These are phyloP conservation scores for Carex scoparia DNA, from an alignment of 176 grass and related monocot species.

Conservation along the genomic window DNA sequence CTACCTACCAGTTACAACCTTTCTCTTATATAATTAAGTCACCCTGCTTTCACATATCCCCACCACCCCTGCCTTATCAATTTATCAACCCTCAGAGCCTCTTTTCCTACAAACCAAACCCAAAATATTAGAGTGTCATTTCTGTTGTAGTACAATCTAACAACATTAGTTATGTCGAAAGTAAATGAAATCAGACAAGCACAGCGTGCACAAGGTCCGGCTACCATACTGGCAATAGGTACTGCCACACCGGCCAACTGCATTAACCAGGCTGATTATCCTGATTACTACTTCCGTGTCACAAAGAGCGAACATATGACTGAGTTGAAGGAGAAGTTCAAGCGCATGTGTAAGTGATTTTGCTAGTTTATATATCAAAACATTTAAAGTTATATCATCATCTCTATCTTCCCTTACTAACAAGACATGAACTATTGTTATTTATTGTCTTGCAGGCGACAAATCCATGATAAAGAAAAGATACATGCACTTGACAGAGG, in stretches of 20 bases:
- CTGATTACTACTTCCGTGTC: conserved; percentile 21
- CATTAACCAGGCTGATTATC: conserved; percentile 13
- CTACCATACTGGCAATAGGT: conserved; percentile 24
- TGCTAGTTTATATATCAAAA: too few species aligned
- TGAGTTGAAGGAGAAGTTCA: conserved; percentile 27
- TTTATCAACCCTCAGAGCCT: too few species aligned
- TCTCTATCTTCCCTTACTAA: too few species aligned
- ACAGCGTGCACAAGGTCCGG: conserved; percentile 11
- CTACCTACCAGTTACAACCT: too few species aligned
- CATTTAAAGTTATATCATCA: too few species aligned
- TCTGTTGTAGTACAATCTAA: too few species aligned
- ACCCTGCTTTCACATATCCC: too few species aligned
- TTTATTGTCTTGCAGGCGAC: not conserved
- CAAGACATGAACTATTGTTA: too few species aligned
- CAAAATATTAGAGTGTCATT: too few species aligned
- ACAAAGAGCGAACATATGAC: conserved; percentile 18
- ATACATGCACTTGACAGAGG: conserved; percentile 5
- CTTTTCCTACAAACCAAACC: too few species aligned
- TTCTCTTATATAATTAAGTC: too few species aligned
- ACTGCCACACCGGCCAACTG: conserved; percentile 21
- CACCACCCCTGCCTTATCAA: too few species aligned
- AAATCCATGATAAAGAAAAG: conserved; percentile 15
- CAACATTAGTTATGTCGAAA: not conserved
- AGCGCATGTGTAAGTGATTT: conserved; percentile 28
- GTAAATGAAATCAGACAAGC: conserved; percentile 21